phyloP scores from a whole-genome alignment of 2,329 filamentous ascomycete species.

The Ceratocystis lukuohia region DNA sequence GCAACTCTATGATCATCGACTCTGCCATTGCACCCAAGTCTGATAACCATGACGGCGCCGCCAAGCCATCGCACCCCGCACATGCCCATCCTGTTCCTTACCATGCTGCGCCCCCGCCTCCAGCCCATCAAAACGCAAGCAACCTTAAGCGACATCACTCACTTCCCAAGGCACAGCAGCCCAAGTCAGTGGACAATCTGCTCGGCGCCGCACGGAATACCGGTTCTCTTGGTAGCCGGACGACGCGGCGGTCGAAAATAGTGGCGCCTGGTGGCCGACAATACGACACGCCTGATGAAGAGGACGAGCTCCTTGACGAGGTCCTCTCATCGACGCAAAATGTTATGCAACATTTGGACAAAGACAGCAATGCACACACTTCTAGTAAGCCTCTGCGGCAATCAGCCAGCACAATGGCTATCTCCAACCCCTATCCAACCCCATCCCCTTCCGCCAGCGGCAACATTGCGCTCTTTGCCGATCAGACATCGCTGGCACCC shows the following conservation, averaged over 20 bases:
- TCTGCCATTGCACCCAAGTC: slow-evolving; percentile 38
- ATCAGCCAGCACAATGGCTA: slow-evolving; percentile 48
- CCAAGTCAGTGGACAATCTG: slow-evolving; percentile 51
- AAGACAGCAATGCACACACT: slow-evolving; percentile 31
- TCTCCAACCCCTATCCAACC: slow-evolving; percentile 51
- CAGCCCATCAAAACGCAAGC: slow-evolving; percentile 39
- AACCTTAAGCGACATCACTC: slow-evolving; percentile 53
- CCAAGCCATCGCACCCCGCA: slow-evolving; percentile 28
- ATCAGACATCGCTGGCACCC: slow-evolving; percentile 44
- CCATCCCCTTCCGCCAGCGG: slow-evolving; percentile 70
- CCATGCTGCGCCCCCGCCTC: slow-evolving; percentile 35
- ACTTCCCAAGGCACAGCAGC: slow-evolving; percentile 44
- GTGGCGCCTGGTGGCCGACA: slow-evolving; percentile 57
- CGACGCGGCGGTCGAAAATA: slow-evolving; percentile 62
- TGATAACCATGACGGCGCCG: slow-evolving; percentile 46
- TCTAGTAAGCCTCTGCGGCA: slow-evolving; percentile 37
- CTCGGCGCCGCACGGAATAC: slow-evolving; percentile 35
- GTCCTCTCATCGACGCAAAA: slow-evolving; percentile 64
- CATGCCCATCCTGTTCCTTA: slow-evolving; percentile 38
- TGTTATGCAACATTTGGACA: slow-evolving; percentile 58
- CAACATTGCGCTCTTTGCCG: slow-evolving; percentile 61
- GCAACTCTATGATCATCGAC: slow-evolving; percentile 72
- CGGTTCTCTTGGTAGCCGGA: slow-evolving; percentile 13
- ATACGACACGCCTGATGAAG: slow-evolving; percentile 91
- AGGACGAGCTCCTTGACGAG: slow-evolving; percentile 90